phyloP scores from a whole-genome alignment of 2,329 filamentous ascomycete genomes.

The Alternaria triticimaculans region DNA sequence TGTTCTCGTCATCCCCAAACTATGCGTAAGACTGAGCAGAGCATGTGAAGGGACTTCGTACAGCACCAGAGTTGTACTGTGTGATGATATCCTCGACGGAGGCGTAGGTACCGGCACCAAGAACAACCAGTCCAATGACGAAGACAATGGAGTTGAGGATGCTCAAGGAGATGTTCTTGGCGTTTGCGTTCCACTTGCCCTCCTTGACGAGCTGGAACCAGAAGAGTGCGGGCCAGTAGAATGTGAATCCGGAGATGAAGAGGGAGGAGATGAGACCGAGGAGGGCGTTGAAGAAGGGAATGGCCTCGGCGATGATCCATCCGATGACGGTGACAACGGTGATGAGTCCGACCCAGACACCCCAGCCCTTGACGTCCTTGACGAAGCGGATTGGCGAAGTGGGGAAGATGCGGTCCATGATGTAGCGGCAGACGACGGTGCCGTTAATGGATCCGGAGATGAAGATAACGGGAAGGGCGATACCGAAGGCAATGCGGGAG shows the following conservation, averaged over 20 bases:
- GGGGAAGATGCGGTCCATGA: constrained; percentile 68
- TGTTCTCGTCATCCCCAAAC: background rate
- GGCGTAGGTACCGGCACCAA: constrained; percentile 53
- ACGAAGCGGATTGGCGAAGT: constrained; percentile 57
- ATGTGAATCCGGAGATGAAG: constrained; percentile 73
- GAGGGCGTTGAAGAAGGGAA: constrained; percentile 74
- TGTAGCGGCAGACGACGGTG: constrained; percentile 70
- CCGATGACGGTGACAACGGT: constrained; percentile 65
- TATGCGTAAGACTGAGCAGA: constrained; percentile 40
- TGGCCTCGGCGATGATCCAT: constrained; percentile 73
- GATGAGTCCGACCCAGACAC: constrained; percentile 67
- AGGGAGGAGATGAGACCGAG: constrained; percentile 68
- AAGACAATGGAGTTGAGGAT: constrained; percentile 38
- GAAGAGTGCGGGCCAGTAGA: constrained; percentile 49
- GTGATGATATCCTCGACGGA: constrained; percentile 53
- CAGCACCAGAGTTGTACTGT: constrained; percentile 47
- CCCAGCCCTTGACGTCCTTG: constrained; percentile 47
- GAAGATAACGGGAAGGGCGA: constrained; percentile 75
- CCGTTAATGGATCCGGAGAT: constrained; percentile 75
- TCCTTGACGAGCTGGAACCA: constrained; percentile 52
- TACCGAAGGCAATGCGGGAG: constrained; percentile 73
- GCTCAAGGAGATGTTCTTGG: constrained; percentile 41
- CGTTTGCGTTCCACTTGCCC: constrained; percentile 50
- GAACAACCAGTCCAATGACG: constrained; percentile 40
- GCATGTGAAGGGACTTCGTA: constrained; percentile 53